These are phyloP conservation scores for Mycosphaerelloides madeirae DNA, from an alignment of 2,329 filamentous ascomycete species.

Conservation along the genomic window DNA sequence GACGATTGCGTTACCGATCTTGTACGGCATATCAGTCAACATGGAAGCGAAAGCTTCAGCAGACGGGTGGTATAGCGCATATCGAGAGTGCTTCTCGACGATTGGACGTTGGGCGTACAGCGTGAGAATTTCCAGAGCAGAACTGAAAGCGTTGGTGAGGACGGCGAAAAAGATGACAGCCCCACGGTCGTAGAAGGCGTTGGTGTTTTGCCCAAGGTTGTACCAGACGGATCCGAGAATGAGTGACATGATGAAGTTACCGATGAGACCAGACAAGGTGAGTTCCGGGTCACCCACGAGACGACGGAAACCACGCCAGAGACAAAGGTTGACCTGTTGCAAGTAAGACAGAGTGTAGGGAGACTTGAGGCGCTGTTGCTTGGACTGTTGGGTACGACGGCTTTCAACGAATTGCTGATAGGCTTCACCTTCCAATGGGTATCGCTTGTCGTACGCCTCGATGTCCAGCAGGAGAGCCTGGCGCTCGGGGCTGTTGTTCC, in stretches of 20 bases:
- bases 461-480: slow-evolving; percentile 41
- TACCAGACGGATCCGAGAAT: slow-evolving; percentile 79
- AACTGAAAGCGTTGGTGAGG: slow-evolving; percentile 78
- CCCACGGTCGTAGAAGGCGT: slow-evolving; percentile 73
- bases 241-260: slow-evolving; percentile 70
- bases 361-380: slow-evolving; percentile 57
- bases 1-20: slow-evolving; percentile 64
- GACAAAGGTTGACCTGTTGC: slow-evolving; percentile 73
- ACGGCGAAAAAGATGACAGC: slow-evolving; percentile 83
- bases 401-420: slow-evolving; percentile 44
- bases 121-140: slow-evolving; percentile 76
- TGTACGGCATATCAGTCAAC: slow-evolving; percentile 80
- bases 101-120: slow-evolving; percentile 86
- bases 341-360: slow-evolving; percentile 75
- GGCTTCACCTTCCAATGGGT: slow-evolving; percentile 42
- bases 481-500: slow-evolving; percentile 52
- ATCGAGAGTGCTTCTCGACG: slow-evolving; percentile 82
- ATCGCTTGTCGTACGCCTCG: slow-evolving; percentile 44
- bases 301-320: slow-evolving; percentile 74
- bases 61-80: slow-evolving; percentile 84
- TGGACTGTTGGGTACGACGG: slow-evolving; percentile 44
- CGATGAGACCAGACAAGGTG: slow-evolving; percentile 62
- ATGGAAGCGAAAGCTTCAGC: slow-evolving; percentile 85
- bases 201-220: slow-evolving; percentile 61
- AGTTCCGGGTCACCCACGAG: slow-evolving; percentile 72